Evolutionary conservation across 179 eudicot genomes (phyloP).

Genomic region (Amaranthus tricolor): DNA sequence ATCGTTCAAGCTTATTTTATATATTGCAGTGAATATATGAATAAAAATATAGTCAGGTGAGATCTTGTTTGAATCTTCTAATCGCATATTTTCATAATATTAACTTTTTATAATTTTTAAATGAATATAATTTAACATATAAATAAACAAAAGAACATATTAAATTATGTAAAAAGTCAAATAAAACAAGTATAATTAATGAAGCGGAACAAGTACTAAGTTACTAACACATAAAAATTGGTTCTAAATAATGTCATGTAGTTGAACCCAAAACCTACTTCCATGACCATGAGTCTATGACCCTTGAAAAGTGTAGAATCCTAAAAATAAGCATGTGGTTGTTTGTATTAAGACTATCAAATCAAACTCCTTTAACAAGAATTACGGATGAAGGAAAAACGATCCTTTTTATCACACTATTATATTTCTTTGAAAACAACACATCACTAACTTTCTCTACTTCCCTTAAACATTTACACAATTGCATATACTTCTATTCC

Average conservation of each 20-base stretch:
- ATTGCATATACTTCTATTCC: conserved; percentile 19
- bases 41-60: too few species aligned
- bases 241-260: neutral
- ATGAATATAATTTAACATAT: too few species aligned
- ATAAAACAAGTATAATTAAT: too few species aligned
- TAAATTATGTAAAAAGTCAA: too few species aligned
- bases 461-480: conserved; percentile 1
- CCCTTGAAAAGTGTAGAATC: conserved; percentile 19
- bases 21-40: too few species aligned
- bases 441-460: conserved; percentile 16
- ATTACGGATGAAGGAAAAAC: conserved; percentile 33
- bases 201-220: too few species aligned
- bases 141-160: too few species aligned
- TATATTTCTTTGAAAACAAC: conserved; percentile 20
- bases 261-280: conserved; percentile 26
- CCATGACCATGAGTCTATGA: conserved; percentile 20
- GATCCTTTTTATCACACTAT: conserved; percentile 6
- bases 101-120: too few species aligned
- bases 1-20: too few species aligned
- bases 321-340: conserved; percentile 21
- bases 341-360: conserved; percentile 11
- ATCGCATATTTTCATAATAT: too few species aligned
- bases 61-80: too few species aligned
- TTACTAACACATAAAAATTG: neutral
- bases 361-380: conserved; percentile 16